phyloP scores from a whole-genome alignment of 768 basidiomycete genomes.

The Pleurotus tuoliensis region DNA sequence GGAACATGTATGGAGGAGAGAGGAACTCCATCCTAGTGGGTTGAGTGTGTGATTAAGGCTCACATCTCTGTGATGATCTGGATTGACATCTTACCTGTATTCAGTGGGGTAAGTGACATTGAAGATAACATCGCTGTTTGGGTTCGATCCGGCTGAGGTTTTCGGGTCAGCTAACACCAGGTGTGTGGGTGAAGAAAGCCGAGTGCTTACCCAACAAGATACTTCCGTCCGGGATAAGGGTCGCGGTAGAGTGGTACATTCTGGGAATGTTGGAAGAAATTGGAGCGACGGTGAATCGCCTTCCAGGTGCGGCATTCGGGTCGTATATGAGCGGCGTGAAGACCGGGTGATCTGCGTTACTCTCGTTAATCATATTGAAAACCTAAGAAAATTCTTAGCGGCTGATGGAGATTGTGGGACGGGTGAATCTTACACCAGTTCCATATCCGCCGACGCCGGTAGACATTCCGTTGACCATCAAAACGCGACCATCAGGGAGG shows the following conservation, averaged over 20 bases:
- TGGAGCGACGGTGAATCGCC: conserved; percentile 24
- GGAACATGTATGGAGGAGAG: conserved; percentile 38
- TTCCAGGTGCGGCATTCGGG: conserved; percentile 23
- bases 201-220: conserved; percentile 21
- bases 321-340: conserved; percentile 28
- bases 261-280: conserved; percentile 26
- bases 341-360: conserved; percentile 34
- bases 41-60: not conserved
- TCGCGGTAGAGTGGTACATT: conserved; percentile 32
- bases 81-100: conserved; percentile 22
- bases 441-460: conserved; percentile 38
- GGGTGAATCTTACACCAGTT: conserved; percentile 18
- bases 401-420: not conserved
- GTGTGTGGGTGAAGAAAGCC: not conserved
- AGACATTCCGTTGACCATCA: conserved; percentile 38
- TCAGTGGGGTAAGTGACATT: conserved; percentile 24
- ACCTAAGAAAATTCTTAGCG: conserved; percentile 14
- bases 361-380: conserved; percentile 26
- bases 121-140: conserved; percentile 28
- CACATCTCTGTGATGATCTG: not conserved
- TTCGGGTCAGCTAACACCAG: not conserved
- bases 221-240: conserved; percentile 25
- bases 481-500: conserved; percentile 35
- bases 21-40: conserved; percentile 32
- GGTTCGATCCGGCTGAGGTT: conserved; percentile 40